Base-by-base conservation (phyloP, 495 filamentous ascomycete genomes). In the Aspergillus avenaceus region DNA sequence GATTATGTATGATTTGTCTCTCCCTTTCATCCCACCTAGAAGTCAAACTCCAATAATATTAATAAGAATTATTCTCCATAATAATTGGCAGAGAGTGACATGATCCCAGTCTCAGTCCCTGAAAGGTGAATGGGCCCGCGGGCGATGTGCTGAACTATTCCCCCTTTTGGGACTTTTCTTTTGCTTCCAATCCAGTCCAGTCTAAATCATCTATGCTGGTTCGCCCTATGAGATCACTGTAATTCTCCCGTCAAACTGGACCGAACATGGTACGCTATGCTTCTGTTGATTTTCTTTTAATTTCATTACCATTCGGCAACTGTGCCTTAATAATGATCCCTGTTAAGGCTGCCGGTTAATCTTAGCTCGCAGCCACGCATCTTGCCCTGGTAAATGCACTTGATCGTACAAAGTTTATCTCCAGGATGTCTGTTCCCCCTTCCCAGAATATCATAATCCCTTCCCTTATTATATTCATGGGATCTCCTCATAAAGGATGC, bases 341-440 rank as follows among this genome's bases (percentile, higher is more conserved):
- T 29, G 42, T 22, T 8, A 28, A 31, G 16, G 26, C 49, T 51
- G 34, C 19, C 43, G 29, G n/a, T 37, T 31, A 41, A 41, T 27
- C 46, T n/a, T n/a, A n/a, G n/a, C 49, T 50, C 34, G 34, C 48
- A 47, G 29, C 34, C 19, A 40, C 42, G 48, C 38, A 44, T 55
- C 51, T 49, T 19, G 47, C 43, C 32, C 46, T 47, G 47, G 55
- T 48, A 56, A 43, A 60, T 63, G 57, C 27, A 27, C 34, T 26
- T 32, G 46, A 45, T 58, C 40, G 34, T 43, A 18, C 42, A 58
- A 59, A 59, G 40, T 47, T 41, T 58, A 58, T 63, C 24, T 24
- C 25, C 16, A 48, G 41, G 45, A 62, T 62, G 53, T 62, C 45
- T 40, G 60, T 61, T 46, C 47, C 28, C 19, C 28, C 41, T 12